A percentile compares a stretch with the other conserved stretches of the same genome.
These are phyloP conservation scores for Amphichorda felina DNA, from an alignment of 2,329 filamentous ascomycete species.

Conservation along the genomic window DNA sequence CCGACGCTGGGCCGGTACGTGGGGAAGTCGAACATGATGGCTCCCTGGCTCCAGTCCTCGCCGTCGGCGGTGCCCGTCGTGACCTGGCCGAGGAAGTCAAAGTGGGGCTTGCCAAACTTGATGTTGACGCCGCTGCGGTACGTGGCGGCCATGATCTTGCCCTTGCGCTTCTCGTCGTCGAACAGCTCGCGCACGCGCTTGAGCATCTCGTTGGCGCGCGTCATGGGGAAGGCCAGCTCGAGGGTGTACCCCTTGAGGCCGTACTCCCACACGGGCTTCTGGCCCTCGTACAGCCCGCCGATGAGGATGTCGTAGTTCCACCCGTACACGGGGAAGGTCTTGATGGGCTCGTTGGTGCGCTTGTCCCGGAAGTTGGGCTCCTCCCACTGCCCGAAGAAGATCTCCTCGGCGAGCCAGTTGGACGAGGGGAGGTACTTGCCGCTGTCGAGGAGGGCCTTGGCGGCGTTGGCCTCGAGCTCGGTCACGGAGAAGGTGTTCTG, in stretches of 20 bases:
- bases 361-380: conserved; percentile 40
- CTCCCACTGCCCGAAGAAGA: conserved; percentile 36
- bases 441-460: conserved; percentile 28
- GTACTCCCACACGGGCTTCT: conserved; percentile 37
- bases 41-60: conserved; percentile 32
- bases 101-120: conserved; percentile 36
- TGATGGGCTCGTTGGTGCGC: conserved; percentile 28
- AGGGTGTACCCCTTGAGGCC: conserved; percentile 33
- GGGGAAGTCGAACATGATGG: conserved; percentile 43
- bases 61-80: conserved; percentile 34
- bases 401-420: conserved; percentile 35
- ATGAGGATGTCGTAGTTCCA: conserved; percentile 43
- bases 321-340: conserved; percentile 36
- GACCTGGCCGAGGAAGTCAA: conserved; percentile 35
- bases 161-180: conserved; percentile 29
- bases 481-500: conserved; percentile 40
- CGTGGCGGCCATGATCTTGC: conserved; percentile 34
- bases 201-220: conserved; percentile 34
- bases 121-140: conserved; percentile 41
- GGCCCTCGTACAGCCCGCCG: conserved; percentile 34
- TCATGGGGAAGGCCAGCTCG: conserved; percentile 39
- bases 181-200: conserved; percentile 34
- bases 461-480: conserved; percentile 26
- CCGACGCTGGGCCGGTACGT: conserved; percentile 31
- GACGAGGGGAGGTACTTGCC: conserved; percentile 33